A percentile compares a stretch with the other conserved stretches of the same genome.
Evolutionary conservation across 2,329 filamentous ascomycete genomes (phyloP).

Genomic region (Sarocladium kiliense): DNA sequence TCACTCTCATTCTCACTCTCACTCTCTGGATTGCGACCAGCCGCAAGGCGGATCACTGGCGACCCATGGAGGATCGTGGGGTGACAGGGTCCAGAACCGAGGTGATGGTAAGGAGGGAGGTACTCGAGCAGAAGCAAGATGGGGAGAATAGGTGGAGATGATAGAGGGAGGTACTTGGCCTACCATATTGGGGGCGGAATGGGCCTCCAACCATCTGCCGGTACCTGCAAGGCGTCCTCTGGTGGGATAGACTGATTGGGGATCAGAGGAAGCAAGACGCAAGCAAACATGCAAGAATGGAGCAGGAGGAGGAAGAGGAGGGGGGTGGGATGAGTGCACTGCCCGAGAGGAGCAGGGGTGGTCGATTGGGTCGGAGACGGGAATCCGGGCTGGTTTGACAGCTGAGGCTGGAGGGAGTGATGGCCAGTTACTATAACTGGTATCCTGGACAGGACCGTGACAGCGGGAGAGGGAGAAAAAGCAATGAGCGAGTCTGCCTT

Average conservation of each 20-base stretch:
- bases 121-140: background rate
- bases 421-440: too few relatives aligned
- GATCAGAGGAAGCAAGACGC: background rate
- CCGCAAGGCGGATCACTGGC: conserved; percentile 4
- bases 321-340: background rate
- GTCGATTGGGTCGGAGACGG: background rate
- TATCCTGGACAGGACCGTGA: background rate
- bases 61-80: background rate
- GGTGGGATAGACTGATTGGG: background rate
- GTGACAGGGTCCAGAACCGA: background rate
- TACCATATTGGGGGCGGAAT: background rate
- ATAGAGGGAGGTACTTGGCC: too few relatives aligned
- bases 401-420: background rate
- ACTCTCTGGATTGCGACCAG: background rate
- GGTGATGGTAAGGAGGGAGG: background rate
- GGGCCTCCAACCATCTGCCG: background rate
- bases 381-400: background rate
- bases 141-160: too few relatives aligned
- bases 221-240: background rate
- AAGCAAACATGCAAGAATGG: background rate
- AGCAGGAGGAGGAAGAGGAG: background rate
- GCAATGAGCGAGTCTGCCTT: background rate
- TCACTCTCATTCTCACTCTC: background rate
- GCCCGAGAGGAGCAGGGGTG: background rate
- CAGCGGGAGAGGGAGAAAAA: background rate